Conservation (phyloP, 2,329 filamentous ascomycete species). For the Cladophialophora immunda region DNA sequence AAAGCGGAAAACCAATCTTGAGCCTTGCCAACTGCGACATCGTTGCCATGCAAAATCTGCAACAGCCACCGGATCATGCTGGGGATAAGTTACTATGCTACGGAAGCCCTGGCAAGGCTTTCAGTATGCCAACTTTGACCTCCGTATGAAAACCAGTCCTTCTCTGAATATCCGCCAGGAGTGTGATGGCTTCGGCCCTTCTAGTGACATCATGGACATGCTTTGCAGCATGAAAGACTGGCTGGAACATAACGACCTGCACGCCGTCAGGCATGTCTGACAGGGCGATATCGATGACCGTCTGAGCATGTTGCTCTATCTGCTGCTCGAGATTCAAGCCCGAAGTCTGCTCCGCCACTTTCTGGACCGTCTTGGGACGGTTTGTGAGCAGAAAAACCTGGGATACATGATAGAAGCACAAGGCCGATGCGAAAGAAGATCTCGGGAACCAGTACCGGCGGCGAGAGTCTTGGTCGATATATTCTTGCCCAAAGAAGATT, state of each 20-base stretch:
- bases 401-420: background rate
- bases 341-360: background rate
- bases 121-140: background rate
- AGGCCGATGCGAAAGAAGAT: background rate
- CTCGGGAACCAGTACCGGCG: background rate
- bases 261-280: slow-evolving; percentile 21
- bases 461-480: background rate
- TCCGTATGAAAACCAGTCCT: background rate
- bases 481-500: background rate
- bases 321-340: background rate
- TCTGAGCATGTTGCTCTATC: slow-evolving; percentile 11
- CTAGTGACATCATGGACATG: background rate
- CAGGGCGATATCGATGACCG: slow-evolving; percentile 19
- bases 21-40: too few relatives aligned
- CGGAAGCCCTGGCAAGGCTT: background rate
- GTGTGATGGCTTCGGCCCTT: background rate
- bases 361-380: background rate
- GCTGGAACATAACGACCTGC: slow-evolving; percentile 13
- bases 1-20: too few relatives aligned
- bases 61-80: background rate
- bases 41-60: too few relatives aligned
- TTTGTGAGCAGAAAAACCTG: background rate
- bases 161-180: background rate
- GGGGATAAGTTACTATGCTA: background rate
- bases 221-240: slow-evolving; percentile 13